Base-by-base conservation (phyloP, 2,329 filamentous ascomycete genomes). In the Botrytis galanthina region DNA sequence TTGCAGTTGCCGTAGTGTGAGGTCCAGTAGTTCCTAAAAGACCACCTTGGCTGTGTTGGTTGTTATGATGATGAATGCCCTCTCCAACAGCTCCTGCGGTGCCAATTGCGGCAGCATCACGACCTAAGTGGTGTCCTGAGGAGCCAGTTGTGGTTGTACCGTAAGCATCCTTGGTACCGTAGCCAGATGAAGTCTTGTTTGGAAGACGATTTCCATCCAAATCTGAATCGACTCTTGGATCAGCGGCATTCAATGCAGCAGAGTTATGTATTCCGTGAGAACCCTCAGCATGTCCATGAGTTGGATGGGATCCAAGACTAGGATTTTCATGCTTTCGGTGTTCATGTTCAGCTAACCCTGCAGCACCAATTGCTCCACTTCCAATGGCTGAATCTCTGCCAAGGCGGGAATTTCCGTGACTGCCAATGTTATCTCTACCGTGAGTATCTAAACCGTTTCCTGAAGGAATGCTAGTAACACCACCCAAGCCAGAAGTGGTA, bases 211-310 rank as follows among this genome's bases (percentile, higher is more conserved):
- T 68, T 54, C 64, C 64, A 39, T 68, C 46, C 46, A 68, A 68
- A 48, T 68, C 64, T 80, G 80, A 72, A 78, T 78, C 74, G 80
- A 80, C 68, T 77, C 74, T 70, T 83, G 81, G 66, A 14, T 68
- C 66, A n/a, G 66, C 66, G 14, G 66, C 48, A 26, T 68, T 68
- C 12, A 68, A 54, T 57, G 32, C 80, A 80, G 26, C 80, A 78
- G 37, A 66, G 42, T 42, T 72, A 20, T 54, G 44, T 26, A 22
- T 16, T 76, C 78, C 51, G 78, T 81, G 48, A 75, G 78, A 48
- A 3, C 48, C 46, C 61, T 66, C 68, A n/a, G 29, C 6, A 66
- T 64, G 32, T 51, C 59, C 46, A 57, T 67, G 20, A n/a, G 70
- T 63, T 14, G n/a, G 48, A 6, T 59, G 46, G 6, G 71, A 69